phyloP scores from a whole-genome alignment of 805 yeast genomes.

The Yarrowia osloensis region DNA sequence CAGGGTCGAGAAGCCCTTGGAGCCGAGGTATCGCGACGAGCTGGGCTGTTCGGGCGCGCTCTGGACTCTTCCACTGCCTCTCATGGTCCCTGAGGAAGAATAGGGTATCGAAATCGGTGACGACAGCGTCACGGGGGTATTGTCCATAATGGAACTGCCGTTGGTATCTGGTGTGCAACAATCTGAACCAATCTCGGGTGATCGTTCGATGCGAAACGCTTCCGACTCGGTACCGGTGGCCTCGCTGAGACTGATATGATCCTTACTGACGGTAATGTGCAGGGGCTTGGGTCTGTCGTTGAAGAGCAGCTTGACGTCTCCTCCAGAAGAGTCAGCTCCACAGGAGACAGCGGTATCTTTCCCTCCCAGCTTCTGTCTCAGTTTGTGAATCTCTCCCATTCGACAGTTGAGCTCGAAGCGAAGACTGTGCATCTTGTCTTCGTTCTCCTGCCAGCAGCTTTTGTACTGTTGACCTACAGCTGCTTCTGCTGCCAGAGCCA shows the following conservation, averaged over 20 bases:
- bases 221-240: neutral
- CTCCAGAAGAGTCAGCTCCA: neutral
- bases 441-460: neutral
- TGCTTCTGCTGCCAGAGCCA: conserved; percentile 6
- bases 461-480: neutral
- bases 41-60: neutral
- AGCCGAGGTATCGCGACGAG: neutral
- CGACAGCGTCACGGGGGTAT: neutral
- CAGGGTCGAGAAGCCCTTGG: neutral
- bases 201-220: neutral
- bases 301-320: neutral
- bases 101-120: neutral
- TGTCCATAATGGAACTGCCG: neutral
- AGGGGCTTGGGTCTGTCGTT: neutral
- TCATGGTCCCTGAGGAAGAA: neutral
- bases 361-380: neutral
- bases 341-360: neutral
- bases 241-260: neutral
- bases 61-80: neutral
- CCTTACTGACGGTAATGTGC: neutral
- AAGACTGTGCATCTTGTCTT: neutral
- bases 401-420: neutral
- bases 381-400: neutral
- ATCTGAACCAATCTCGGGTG: neutral
- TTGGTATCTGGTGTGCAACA: neutral